phyloP scores from a whole-genome alignment of 179 eudicot genomes.

The Spinacia oleracea region DNA sequence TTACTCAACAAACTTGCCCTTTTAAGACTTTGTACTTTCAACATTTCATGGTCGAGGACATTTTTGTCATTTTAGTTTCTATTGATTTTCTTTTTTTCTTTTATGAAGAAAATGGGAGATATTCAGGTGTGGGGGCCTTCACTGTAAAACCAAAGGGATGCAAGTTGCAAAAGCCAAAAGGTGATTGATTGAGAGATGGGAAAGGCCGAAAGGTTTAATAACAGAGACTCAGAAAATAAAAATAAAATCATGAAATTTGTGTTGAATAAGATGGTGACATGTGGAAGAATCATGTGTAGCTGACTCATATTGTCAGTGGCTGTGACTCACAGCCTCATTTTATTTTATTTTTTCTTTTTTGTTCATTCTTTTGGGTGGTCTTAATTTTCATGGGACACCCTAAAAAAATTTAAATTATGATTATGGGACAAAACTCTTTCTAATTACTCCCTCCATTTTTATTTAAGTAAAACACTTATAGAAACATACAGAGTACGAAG shows the following conservation, averaged over 20 bases:
- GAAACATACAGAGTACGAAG: no score
- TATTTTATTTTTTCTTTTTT: not conserved
- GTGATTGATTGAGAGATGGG: not conserved
- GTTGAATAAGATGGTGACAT: slow-evolving; percentile 2
- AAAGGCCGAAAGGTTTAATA: not conserved
- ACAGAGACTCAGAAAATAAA: not conserved
- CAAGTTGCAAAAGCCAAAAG: not conserved
- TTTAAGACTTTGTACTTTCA: not conserved
- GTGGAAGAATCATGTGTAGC: slow-evolving; percentile 26
- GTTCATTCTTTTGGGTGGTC: no score
- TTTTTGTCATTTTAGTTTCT: not conserved
- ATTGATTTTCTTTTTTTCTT: not conserved
- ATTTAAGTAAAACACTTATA: no score
- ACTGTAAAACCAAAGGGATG: slow-evolving; percentile 8
- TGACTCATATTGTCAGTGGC: slow-evolving; percentile 27
- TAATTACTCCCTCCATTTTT: no score
- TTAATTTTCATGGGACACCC: no score
- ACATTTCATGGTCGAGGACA: not conserved
- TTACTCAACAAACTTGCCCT: not conserved
- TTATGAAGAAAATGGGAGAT: not conserved
- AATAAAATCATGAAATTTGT: slow-evolving; percentile 6
- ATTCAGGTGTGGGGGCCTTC: slow-evolving; percentile 8
- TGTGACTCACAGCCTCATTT: slow-evolving; percentile 2
- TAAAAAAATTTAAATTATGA: no score
- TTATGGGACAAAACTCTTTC: no score